Base-by-base conservation (phyloP, 1,284 basidiomycete species). In the Tilletia walkeri region DNA sequence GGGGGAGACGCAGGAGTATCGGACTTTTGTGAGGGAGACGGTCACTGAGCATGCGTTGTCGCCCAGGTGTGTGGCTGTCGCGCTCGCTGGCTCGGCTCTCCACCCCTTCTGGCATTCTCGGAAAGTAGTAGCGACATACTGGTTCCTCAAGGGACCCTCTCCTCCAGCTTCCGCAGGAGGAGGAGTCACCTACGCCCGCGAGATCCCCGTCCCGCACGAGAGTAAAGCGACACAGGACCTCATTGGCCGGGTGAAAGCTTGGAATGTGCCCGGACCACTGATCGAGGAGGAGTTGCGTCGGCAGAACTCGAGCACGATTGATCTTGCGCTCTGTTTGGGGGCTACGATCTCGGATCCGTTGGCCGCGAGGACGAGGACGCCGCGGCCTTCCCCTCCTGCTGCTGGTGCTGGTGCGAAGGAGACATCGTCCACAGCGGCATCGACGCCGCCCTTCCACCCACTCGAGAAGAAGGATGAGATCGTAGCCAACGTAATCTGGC, bases 401-500 rank as follows among this genome's bases (percentile, higher is more conserved):
- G 9, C 56, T 30, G 68, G 34, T 16, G 48, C 49, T 24, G 66
- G 49, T 14, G 4, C 36, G 34, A 47, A 66, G 16, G 54, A 20
- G 34, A 4, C 50, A 53, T 7, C 41, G 41, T 45, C 24, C 24
- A 30, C 24, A 30, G 50, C 50, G 50, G 2, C 36, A 5, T 9
- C 45, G 14, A 4, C 16, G 66, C 41, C 36, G 34, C 69, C 30
- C 39, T 67, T 24, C 7, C n/a, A 36, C 61, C 56, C 66, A 24
- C 87, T 99, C 47, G 95, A 98, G 74, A 97, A 96, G 86, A 99
- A 99, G 86, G 95, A 99, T 81, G 96, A 99, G 84, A 88, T 96
- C 0, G 95, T 99, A 1, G 95, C 95, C 7, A 99, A 99, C 84
- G 93, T 95, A 41, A 92, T 99, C 74, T 98, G 95, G 95, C 89